A percentile compares a stretch with the other conserved stretches of the same genome.
phyloP scores from a whole-genome alignment of 2,329 filamentous ascomycete genomes.

The Davidsoniella virescens region DNA sequence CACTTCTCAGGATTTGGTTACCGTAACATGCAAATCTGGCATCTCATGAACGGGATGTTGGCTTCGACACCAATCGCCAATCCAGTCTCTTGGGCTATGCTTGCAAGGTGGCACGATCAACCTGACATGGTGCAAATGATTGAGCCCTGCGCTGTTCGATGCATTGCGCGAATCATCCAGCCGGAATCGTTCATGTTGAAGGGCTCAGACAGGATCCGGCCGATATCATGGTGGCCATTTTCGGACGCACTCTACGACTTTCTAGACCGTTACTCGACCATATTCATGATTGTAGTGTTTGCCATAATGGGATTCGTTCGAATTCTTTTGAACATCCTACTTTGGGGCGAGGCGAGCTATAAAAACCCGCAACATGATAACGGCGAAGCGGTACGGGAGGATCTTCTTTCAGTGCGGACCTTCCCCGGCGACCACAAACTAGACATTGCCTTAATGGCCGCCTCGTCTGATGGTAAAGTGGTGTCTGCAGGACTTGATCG shows the following conservation, averaged over 20 bases:
- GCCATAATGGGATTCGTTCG: slow-evolving; percentile 48
- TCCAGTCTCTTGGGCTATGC: slow-evolving; percentile 1
- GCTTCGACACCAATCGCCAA: background rate
- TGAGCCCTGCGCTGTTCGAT: slow-evolving; percentile 54
- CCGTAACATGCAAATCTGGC: slow-evolving; percentile 1
- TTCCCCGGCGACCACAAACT: slow-evolving; percentile 48
- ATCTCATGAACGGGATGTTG: background rate
- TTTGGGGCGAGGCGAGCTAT: slow-evolving; percentile 45
- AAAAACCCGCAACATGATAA: slow-evolving; percentile 25
- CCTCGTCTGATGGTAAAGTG: slow-evolving; percentile 47
- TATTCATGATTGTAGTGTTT: slow-evolving; percentile 46
- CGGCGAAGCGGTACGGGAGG: slow-evolving; percentile 23
- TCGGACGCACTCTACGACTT: slow-evolving; percentile 40
- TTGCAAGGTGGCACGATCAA: slow-evolving; percentile 1
- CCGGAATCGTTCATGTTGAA: slow-evolving; percentile 57
- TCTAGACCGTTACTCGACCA: slow-evolving; percentile 37
- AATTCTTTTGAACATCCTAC: slow-evolving; percentile 56
- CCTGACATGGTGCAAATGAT: slow-evolving; percentile 57
- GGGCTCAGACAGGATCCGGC: slow-evolving; percentile 48
- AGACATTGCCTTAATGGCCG: slow-evolving; percentile 49
- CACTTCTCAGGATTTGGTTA: slow-evolving; percentile 47
- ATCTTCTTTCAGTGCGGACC: slow-evolving; percentile 40
- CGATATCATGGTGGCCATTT: slow-evolving; percentile 26
- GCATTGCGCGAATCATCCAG: slow-evolving; percentile 58
- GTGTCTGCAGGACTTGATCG: slow-evolving; percentile 57